Evolutionary conservation across 257 asterid species (phyloP).

Genomic region (Fraxinus pennsylvanica): DNA sequence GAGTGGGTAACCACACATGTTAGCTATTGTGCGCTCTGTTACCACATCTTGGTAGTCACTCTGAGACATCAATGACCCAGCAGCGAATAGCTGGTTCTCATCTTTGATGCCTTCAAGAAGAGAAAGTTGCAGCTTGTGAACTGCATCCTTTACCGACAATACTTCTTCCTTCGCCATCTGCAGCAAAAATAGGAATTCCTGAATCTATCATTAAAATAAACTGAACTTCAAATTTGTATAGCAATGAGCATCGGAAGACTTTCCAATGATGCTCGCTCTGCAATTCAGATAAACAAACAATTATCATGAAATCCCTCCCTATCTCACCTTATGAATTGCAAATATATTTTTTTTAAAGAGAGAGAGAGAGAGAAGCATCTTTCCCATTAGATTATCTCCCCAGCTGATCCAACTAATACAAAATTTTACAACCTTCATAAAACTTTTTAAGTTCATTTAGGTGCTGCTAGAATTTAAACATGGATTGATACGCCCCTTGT

Average conservation of each 20-base stretch:
- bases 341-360: background rate
- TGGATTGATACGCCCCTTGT: background rate
- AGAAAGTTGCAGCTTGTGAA: slow-evolving; percentile 66
- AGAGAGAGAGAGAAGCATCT: background rate
- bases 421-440: background rate
- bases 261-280: background rate
- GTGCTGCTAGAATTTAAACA: background rate
- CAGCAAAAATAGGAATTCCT: slow-evolving; percentile 21
- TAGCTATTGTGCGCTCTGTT: slow-evolving; percentile 70
- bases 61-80: slow-evolving; percentile 65
- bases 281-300: background rate
- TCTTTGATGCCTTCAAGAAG: slow-evolving; percentile 80
- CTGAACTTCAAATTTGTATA: background rate
- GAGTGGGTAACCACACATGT: slow-evolving; percentile 84
- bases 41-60: slow-evolving; percentile 83
- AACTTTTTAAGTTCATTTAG: background rate
- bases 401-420: background rate
- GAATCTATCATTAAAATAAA: slow-evolving; percentile 9
- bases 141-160: slow-evolving; percentile 62
- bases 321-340: background rate
- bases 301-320: background rate
- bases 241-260: background rate
- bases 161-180: slow-evolving; percentile 51
- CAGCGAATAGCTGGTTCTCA: slow-evolving; percentile 60
- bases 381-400: background rate